phyloP scores from a whole-genome alignment of 2,329 filamentous ascomycete species.

The Penicillium sp. region DNA sequence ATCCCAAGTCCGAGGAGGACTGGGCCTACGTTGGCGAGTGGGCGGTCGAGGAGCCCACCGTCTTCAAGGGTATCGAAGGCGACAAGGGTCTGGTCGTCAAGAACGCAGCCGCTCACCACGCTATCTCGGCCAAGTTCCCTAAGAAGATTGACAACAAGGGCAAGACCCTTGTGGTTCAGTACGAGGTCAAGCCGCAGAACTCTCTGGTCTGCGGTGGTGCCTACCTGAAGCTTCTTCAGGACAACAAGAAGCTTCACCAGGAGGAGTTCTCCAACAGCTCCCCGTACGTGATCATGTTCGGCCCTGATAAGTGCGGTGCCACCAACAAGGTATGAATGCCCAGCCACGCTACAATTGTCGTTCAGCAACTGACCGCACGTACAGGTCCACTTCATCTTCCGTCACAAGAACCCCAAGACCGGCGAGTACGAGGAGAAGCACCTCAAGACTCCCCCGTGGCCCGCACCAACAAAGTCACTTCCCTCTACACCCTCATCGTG shows the following conservation, averaged over 20 bases:
- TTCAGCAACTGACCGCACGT: constrained; percentile 7
- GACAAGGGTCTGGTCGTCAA: constrained; percentile 98
- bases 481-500: constrained; percentile 95
- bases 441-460: constrained; percentile 77
- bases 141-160: constrained; percentile 96
- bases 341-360: constrained; percentile 33
- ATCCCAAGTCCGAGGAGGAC: constrained; percentile 72
- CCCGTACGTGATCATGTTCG: constrained; percentile 99
- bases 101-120: constrained; percentile 95
- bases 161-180: constrained; percentile 95
- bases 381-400: constrained; percentile 87
- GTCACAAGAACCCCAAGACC: constrained; percentile 99
- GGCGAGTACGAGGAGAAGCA: constrained; percentile 99
- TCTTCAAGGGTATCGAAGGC: constrained; percentile 86
- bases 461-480: constrained; percentile 82
- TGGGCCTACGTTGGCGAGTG: constrained; percentile 98
- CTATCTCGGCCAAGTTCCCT: constrained; percentile 97
- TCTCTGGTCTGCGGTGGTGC: constrained; percentile 96
- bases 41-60: constrained; percentile 87
- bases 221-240: constrained; percentile 97
- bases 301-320: constrained; percentile 96
- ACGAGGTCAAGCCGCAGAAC: constrained; percentile 98
- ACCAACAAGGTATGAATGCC: constrained; percentile 78
- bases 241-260: constrained; percentile 93
- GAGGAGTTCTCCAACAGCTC: constrained; percentile 98